Evolutionary conservation across 768 basidiomycete species (phyloP).

Genomic region (Suillus bovinus): DNA sequence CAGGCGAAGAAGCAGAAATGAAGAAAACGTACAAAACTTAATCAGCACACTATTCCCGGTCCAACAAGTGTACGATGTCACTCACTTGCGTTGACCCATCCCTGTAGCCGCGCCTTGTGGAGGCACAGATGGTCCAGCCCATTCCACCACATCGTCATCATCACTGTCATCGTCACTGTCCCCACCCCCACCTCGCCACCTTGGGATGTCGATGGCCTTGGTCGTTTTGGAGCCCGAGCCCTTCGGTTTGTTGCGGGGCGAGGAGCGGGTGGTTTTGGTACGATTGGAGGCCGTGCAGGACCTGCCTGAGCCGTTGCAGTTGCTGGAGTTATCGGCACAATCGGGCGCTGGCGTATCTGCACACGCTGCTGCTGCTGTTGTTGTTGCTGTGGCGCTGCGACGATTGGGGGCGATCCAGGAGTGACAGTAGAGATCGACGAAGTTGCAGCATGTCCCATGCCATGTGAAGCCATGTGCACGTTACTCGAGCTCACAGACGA

Average conservation of each 20-base stretch:
- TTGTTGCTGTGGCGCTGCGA: slow-evolving; percentile 15
- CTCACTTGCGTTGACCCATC: slow-evolving; percentile 9
- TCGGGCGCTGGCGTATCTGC: slow-evolving; percentile 1
- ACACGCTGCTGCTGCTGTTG: background rate
- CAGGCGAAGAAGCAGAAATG: background rate
- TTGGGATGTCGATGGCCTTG: slow-evolving; percentile 11
- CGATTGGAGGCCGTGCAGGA: background rate
- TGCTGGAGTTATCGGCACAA: slow-evolving; percentile 3
- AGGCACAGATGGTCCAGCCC: slow-evolving; percentile 15
- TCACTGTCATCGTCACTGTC: slow-evolving; percentile 33
- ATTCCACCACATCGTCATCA: slow-evolving; percentile 29
- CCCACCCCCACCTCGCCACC: slow-evolving; percentile 2
- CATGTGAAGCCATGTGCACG: background rate
- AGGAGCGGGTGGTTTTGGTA: background rate
- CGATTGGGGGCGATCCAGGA: slow-evolving; percentile 3
- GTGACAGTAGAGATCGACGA: slow-evolving; percentile 28
- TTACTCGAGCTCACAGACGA: slow-evolving; percentile 14
- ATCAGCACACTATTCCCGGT: slow-evolving; percentile 4
- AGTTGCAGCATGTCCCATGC: slow-evolving; percentile 20
- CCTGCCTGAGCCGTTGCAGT: background rate
- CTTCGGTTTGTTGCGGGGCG: background rate
- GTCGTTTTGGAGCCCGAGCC: slow-evolving; percentile 25
- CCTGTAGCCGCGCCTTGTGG: background rate
- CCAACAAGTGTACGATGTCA: background rate
- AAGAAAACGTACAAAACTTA: background rate